Conservation (phyloP, 371 early-diverging fungal genomes). For the Sporodiniella umbellata region DNA sequence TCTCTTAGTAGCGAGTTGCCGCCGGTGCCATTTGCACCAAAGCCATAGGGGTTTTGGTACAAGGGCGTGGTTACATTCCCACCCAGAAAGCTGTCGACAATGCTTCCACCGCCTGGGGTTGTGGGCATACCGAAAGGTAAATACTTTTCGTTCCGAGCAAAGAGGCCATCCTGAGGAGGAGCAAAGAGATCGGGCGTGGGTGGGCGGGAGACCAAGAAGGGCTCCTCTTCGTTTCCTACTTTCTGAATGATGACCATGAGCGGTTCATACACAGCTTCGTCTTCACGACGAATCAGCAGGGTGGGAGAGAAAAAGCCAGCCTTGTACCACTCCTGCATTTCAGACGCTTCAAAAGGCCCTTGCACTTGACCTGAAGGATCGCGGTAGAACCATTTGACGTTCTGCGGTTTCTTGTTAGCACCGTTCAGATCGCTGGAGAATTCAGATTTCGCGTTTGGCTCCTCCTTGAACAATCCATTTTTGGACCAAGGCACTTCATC, state of each 20-base stretch:
- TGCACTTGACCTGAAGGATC: conserved; percentile 78
- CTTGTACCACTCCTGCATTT: conserved; percentile 88
- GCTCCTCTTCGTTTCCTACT: conserved; percentile 61
- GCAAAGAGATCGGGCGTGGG: conserved; percentile 9
- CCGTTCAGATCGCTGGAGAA: conserved; percentile 10
- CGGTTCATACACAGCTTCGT: conserved; percentile 67
- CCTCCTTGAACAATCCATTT: conserved; percentile 7
- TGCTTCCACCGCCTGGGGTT: conserved; percentile 16
- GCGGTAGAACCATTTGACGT: conserved; percentile 74
- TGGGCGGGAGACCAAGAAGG: conserved; percentile 53
- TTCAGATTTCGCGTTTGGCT: conserved; percentile 1
- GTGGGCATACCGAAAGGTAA: conserved; percentile 30
- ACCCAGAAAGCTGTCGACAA: conserved; percentile 12
- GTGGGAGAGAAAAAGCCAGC: conserved; percentile 75
- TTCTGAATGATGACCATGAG: conserved; percentile 58
- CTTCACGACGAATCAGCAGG: conserved; percentile 71
- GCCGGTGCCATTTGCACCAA: no score
- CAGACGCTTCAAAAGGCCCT: conserved; percentile 76
- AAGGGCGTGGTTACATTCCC: conserved; percentile 2
- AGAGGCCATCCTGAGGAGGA: conserved; percentile 13
- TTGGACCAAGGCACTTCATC: conserved; percentile 8
- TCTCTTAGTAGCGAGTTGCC: conserved; percentile 16
- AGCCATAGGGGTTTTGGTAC: conserved; percentile 19
- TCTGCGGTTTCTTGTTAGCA: conserved; percentile 28
- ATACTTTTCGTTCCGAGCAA: conserved; percentile 27